Evolutionary conservation across 192 early-diverging fungal genomes (phyloP), one percentile per base, ranked within the genome.

Genomic region (Allomyces javanicus): DNA sequence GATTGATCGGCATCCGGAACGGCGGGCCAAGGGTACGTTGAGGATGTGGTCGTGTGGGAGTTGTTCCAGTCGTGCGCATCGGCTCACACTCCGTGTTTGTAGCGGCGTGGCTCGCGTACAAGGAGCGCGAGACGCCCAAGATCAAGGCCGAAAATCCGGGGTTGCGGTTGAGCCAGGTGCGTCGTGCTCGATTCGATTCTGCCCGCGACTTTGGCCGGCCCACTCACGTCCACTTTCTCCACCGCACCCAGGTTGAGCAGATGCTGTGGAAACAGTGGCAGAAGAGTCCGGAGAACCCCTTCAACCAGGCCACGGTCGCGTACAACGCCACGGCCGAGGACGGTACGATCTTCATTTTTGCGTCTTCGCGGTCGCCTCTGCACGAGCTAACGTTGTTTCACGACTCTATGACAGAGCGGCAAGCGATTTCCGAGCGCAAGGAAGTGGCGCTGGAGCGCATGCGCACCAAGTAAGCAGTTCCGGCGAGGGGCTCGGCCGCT

Each of bases 1-100:
- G 66, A 73, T 93, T 33, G 93, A 95, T 67, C 81, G 85, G 45
- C 93, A 95, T 74, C 93, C 93, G 10, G 93, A 95, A 75, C 82
- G 87, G 67, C 79, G 93, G 21, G 83, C 83, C 66, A 88, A 86
- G 82, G 75, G 74, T 69, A 24, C 43, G 21, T 14, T 10, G 10
- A 24, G 26, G 26, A 26, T 26, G 4, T 4, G 26, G 4, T 3
- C 4, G 1, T 1, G 4, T 26, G 1, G 26, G 26, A n/a, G n/a
- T n/a, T n/a, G n/a, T n/a, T n/a, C n/a, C 26, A 4, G 26, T 26
- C 26, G 26, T 26, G 26, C 4, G 26, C 26, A 4, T n/a, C 26
- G 26, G 26, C 26, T 26, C 26, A 26, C 26, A 26, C 26, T 26
- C 26, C 26, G 7, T 40, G 5, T 40, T 3, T 40, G 43, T 65